Percentiles rank a stretch among this genome's conserved stretches.
These are phyloP conservation scores for Ceratobasidium sp. DNA, from an alignment of 1,284 basidiomycete species.

Conservation along the genomic window DNA sequence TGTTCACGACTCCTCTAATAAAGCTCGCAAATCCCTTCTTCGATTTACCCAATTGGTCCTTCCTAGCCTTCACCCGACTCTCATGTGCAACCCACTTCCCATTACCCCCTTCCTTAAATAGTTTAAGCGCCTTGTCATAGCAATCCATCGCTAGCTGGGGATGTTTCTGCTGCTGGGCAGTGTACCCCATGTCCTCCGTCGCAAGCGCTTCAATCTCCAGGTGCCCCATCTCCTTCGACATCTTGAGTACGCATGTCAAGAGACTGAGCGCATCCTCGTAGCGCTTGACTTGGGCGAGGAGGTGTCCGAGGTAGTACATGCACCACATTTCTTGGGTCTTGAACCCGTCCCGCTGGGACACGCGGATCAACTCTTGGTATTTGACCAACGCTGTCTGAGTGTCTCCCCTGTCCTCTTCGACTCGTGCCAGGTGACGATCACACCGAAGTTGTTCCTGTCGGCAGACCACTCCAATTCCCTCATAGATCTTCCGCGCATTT, in stretches of 20 bases:
- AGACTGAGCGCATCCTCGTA: constrained; percentile 20
- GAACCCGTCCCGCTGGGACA: background rate
- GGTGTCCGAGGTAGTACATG: constrained; percentile 25
- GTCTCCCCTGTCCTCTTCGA: constrained; percentile 35
- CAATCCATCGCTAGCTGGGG: constrained; percentile 13
- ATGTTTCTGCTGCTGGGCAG: constrained; percentile 25
- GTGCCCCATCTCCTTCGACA: background rate
- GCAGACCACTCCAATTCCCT: background rate
- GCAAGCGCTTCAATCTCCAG: constrained; percentile 33
- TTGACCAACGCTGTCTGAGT: background rate
- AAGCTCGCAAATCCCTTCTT: constrained; percentile 2
- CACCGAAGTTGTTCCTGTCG: constrained; percentile 28
- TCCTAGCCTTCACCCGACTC: constrained; percentile 18
- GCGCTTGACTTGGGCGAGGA: constrained; percentile 6
- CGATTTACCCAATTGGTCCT: background rate
- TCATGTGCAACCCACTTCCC: constrained; percentile 31
- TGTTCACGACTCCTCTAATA: background rate
- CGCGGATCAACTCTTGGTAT: constrained; percentile 21
- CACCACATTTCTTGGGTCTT: constrained; percentile 30
- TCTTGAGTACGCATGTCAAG: constrained; percentile 22
- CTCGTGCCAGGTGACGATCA: constrained; percentile 20
- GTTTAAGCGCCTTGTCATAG: constrained; percentile 25
- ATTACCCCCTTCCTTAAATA: constrained; percentile 16
- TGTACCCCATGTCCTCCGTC: constrained; percentile 36
- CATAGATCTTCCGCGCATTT: constrained; percentile 15